Evolutionary conservation across 768 basidiomycete species (phyloP).

Genomic region (Phylloporus sp.): DNA sequence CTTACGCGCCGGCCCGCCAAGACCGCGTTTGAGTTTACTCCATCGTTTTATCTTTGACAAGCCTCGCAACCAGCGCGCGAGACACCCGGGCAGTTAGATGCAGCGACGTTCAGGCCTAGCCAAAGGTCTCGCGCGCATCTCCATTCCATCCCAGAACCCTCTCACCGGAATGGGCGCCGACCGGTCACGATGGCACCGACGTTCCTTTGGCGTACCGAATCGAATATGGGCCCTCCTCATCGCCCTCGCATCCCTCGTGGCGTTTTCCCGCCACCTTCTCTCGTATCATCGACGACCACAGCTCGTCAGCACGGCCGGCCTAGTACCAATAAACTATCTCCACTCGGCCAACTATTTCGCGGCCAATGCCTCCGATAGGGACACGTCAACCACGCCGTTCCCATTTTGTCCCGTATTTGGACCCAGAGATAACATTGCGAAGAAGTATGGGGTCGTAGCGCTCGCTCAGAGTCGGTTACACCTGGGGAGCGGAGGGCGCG

Average conservation of each 20-base stretch:
- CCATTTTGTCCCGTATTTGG: constrained; percentile 88
- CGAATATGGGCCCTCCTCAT: constrained; percentile 64
- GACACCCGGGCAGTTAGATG: constrained; percentile 39
- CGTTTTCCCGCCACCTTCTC: constrained; percentile 52
- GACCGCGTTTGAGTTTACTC: constrained; percentile 1
- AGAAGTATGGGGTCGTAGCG: constrained; percentile 69
- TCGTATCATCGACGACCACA: constrained; percentile 30
- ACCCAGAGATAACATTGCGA: constrained; percentile 71
- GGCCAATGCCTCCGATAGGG: constrained; percentile 34
- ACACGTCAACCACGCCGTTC: constrained; percentile 56
- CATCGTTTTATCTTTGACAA: constrained; percentile 6
- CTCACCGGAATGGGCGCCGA: constrained; percentile 42
- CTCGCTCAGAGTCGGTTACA: constrained; percentile 74
- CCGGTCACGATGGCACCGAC: constrained; percentile 49
- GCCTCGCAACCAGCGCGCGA: constrained; percentile 1
- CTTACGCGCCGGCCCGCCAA: not conserved
- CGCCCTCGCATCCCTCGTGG: constrained; percentile 49
- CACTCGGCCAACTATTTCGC: constrained; percentile 42
- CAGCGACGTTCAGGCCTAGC: constrained; percentile 50
- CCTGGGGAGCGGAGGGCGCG: constrained; percentile 71
- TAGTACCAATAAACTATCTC: constrained; percentile 78
- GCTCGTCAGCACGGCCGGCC: constrained; percentile 36
- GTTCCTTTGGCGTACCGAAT: constrained; percentile 58
- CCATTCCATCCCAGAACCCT: constrained; percentile 36
- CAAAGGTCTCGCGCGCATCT: constrained; percentile 54